These are phyloP conservation scores for Penicillium fimorum DNA, from an alignment of 495 filamentous ascomycete genomes.

Conservation along the genomic window DNA sequence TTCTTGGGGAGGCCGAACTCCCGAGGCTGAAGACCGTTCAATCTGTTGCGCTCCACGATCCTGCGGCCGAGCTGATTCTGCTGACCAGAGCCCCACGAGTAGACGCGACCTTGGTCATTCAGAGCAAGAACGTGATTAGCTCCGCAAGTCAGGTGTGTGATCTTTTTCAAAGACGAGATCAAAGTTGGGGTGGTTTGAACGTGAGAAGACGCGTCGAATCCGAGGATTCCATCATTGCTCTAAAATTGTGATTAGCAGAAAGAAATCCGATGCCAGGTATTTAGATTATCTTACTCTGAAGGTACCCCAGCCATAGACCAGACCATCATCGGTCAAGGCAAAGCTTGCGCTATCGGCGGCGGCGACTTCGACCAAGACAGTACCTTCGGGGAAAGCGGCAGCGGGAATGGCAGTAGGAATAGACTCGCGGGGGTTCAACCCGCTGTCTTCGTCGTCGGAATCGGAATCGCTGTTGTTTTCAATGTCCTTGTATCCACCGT, in stretches of 20 bases:
- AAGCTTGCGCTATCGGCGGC: constrained; percentile 65
- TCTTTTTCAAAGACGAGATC: constrained; percentile 53
- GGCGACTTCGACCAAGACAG: constrained; percentile 58
- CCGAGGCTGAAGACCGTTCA: constrained; percentile 62
- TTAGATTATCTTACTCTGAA: constrained; percentile 52
- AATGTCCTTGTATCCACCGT: constrained; percentile 63
- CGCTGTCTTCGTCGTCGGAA: constrained; percentile 54
- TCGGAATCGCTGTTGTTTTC: constrained; percentile 53
- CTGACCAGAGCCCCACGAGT: constrained; percentile 62
- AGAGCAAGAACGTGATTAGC: constrained; percentile 64
- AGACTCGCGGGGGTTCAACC: constrained; percentile 59
- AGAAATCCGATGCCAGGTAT: neutral
- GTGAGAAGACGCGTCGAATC: constrained; percentile 45
- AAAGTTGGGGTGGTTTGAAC: constrained; percentile 51
- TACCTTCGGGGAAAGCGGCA: constrained; percentile 51
- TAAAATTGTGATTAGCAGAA: constrained; percentile 27
- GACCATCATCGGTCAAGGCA: constrained; percentile 63
- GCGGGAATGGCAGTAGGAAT: constrained; percentile 57
- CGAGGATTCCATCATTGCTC: constrained; percentile 59
- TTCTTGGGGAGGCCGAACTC: constrained; percentile 65
- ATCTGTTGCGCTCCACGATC: constrained; percentile 53
- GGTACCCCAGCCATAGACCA: constrained; percentile 71
- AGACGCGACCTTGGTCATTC: constrained; percentile 54
- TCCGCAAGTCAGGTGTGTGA: constrained; percentile 56
- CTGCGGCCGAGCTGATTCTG: constrained; percentile 65